Conservation (phyloP, 192 early-diverging fungal genomes). For the Coemansia biformis region DNA sequence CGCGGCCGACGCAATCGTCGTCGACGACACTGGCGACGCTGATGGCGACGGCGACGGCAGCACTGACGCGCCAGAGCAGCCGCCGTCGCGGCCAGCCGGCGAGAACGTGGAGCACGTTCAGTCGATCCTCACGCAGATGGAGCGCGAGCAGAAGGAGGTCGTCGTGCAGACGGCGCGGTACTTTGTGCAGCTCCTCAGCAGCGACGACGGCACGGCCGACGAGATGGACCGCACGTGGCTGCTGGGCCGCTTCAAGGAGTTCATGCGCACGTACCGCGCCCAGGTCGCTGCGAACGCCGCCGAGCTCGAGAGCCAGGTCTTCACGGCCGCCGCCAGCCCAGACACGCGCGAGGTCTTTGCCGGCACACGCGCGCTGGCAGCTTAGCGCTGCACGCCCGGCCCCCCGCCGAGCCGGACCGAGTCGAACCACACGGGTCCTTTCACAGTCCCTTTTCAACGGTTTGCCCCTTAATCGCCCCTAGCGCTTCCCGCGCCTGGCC, state of each 20-base stretch:
- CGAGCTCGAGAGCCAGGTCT: conserved; percentile 48
- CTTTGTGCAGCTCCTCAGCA: conserved; percentile 53
- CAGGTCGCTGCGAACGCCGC: conserved; percentile 47
- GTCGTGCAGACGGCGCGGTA: conserved; percentile 68
- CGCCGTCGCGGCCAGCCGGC: conserved; percentile 8
- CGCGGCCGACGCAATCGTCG: conserved; percentile 34
- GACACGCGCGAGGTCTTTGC: conserved; percentile 38
- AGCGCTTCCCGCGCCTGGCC: too few species aligned
- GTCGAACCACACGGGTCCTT: too few species aligned
- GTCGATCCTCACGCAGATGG: conserved; percentile 60
- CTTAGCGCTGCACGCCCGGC: conserved; percentile 2
- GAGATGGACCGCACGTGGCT: conserved; percentile 65
- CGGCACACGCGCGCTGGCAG: conserved; percentile 10
- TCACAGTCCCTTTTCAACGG: too few species aligned
- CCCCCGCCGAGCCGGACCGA: neutral
- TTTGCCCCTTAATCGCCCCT: neutral
- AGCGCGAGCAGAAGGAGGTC: conserved; percentile 76
- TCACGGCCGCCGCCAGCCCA: conserved; percentile 38
- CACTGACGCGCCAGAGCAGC: conserved; percentile 16
- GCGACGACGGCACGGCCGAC: conserved; percentile 50
- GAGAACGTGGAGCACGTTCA: conserved; percentile 55
- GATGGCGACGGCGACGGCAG: conserved; percentile 14
- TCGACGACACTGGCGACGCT: too few species aligned
- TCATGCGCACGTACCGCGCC: conserved; percentile 53
- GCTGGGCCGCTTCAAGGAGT: conserved; percentile 57